Evolutionary conservation across 1,284 basidiomycete species (phyloP).

Genomic region (Kwoniella shivajii): DNA sequence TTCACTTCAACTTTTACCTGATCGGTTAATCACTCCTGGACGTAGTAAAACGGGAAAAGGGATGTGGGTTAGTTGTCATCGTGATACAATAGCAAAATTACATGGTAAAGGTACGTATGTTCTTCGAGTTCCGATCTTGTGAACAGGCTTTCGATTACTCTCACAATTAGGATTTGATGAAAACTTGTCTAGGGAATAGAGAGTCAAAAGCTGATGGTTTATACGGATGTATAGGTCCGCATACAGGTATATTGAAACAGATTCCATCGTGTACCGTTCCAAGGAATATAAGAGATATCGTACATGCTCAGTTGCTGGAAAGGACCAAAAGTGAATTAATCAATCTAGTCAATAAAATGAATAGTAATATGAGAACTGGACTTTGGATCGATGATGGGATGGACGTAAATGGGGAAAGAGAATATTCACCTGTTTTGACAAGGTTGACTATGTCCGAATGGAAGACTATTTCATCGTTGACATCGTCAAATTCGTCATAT

Average conservation of each 20-base stretch:
- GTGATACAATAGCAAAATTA: conserved; percentile 7
- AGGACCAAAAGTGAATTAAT: conserved; percentile 26
- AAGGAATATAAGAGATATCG: conserved; percentile 13
- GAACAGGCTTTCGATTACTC: no score
- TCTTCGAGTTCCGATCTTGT: not conserved
- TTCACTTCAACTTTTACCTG: conserved; percentile 21
- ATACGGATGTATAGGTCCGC: conserved; percentile 10
- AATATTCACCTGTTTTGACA: not conserved
- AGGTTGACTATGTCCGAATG: not conserved
- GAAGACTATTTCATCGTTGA: not conserved
- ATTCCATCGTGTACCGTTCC: conserved; percentile 14
- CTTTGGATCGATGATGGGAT: no score
- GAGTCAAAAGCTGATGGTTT: not conserved
- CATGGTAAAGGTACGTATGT: conserved; percentile 10
- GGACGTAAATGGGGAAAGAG: not conserved
- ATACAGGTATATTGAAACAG: conserved; percentile 6
- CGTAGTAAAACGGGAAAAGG: conserved; percentile 18
- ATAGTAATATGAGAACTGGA: not conserved
- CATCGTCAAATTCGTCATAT: not conserved
- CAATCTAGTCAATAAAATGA: not conserved
- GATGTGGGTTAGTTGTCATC: conserved; percentile 23
- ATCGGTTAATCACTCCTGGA: conserved; percentile 14
- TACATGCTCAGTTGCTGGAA: conserved; percentile 17
- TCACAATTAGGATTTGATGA: not conserved
- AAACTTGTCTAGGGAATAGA: not conserved